Evolutionary conservation across 2,329 filamentous ascomycete genomes (phyloP).

Genomic region (Mycocentrospora acerina): DNA sequence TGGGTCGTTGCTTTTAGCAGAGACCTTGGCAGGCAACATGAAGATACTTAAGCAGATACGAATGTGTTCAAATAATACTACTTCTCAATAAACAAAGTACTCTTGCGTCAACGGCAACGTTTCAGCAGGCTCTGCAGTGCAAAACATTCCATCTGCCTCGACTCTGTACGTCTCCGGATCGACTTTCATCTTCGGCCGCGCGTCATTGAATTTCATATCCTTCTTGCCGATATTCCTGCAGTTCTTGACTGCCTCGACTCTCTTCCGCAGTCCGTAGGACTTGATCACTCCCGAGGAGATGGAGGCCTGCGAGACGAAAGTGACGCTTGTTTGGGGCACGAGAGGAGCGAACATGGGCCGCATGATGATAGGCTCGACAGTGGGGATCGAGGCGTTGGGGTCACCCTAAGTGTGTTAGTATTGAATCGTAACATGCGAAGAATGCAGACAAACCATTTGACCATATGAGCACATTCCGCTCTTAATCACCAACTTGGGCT

Average conservation of each 20-base stretch:
- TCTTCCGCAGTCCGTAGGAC: conserved; percentile 75
- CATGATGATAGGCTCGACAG: conserved; percentile 79
- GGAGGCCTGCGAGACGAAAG: conserved; percentile 78
- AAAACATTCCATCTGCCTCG: conserved; percentile 77
- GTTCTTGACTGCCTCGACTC: conserved; percentile 74
- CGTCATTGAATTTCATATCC: conserved; percentile 89
- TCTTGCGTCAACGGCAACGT: conserved; percentile 74
- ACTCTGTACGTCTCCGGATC: conserved; percentile 89
- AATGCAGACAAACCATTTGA: conserved; percentile 67
- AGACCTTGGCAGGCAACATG: too few species aligned
- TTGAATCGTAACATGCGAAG: background rate
- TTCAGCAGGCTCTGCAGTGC: conserved; percentile 70
- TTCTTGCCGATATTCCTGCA: conserved; percentile 76
- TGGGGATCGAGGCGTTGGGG: conserved; percentile 68
- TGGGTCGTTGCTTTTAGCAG: too few species aligned
- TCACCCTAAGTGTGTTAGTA: conserved; percentile 42
- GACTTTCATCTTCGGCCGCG: conserved; percentile 82
- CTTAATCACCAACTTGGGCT: conserved; percentile 81
- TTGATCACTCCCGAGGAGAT: conserved; percentile 66
- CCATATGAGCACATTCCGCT: conserved; percentile 80
- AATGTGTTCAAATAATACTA: background rate
- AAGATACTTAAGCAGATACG: too few species aligned
- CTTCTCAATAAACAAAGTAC: conserved; percentile 69
- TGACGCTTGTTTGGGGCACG: conserved; percentile 71
- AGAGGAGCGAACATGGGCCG: conserved; percentile 82